Percentiles rank a stretch among this genome's conserved stretches.
Evolutionary conservation across 495 filamentous ascomycete species (phyloP).

Genomic region (Opeltia flavorubescens): DNA sequence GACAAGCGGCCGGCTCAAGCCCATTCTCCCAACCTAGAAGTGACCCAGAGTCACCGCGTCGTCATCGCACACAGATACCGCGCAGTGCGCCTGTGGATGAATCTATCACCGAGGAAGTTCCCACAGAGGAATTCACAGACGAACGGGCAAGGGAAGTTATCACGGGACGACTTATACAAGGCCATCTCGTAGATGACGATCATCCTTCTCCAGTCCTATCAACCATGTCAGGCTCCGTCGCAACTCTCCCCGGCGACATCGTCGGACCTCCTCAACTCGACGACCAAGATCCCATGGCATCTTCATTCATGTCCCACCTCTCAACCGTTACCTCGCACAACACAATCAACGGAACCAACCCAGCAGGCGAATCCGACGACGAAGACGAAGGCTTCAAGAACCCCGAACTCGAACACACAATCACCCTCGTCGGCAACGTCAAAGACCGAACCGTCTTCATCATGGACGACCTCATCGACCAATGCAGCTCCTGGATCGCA

Average conservation of each 20-base stretch:
- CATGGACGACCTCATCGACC: conserved; percentile 98
- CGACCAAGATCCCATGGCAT: conserved; percentile 46
- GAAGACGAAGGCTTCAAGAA: conserved; percentile 67
- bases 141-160: conserved; percentile 79
- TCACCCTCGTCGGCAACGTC: conserved; percentile 91
- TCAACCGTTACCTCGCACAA: conserved; percentile 41
- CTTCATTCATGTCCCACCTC: conserved; percentile 48
- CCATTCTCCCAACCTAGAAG: conserved; percentile 10
- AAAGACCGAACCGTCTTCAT: conserved; percentile 75
- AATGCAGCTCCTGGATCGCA: conserved; percentile 90
- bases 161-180: conserved; percentile 83
- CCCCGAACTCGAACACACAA: conserved; percentile 73
- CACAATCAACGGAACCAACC: conserved; percentile 75
- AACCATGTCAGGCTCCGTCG: conserved; percentile 40
- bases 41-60: conserved; percentile 12
- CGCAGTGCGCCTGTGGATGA: conserved; percentile 24
- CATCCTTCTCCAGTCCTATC: conserved; percentile 66
- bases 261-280: conserved; percentile 31
- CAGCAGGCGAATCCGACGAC: conserved; percentile 67
- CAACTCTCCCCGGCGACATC: conserved; percentile 19
- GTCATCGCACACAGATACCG: conserved; percentile 13
- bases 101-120: conserved; percentile 30
- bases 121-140: conserved; percentile 62
- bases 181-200: conserved; percentile 91
- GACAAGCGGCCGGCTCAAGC: conserved; percentile 9